phyloP scores from a whole-genome alignment of 345 rosid genomes.

The Euphorbia lathyris region DNA sequence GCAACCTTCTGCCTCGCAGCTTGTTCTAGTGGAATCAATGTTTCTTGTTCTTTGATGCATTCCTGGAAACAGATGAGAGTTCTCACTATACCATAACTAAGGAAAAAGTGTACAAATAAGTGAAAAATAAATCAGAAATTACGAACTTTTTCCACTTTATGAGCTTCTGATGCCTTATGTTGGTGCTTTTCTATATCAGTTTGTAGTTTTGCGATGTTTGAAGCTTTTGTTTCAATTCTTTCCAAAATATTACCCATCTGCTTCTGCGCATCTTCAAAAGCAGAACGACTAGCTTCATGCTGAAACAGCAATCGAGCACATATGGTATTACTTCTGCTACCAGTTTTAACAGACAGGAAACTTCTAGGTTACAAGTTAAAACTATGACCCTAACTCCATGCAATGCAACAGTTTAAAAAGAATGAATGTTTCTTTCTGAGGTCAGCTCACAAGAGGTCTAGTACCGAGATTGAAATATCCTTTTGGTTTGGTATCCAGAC shows the following conservation, averaged over 20 bases:
- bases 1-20: slow-evolving; percentile 87
- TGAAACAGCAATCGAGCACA: slow-evolving; percentile 34
- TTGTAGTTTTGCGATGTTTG: slow-evolving; percentile 40
- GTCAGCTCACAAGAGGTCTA: neutral
- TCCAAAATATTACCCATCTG: slow-evolving; percentile 59
- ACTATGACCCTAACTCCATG: neutral
- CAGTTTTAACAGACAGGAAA: neutral
- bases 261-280: slow-evolving; percentile 75
- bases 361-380: neutral
- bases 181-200: slow-evolving; percentile 57
- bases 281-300: slow-evolving; percentile 78
- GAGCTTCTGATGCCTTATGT: slow-evolving; percentile 66
- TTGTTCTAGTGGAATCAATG: slow-evolving; percentile 77
- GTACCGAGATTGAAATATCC: neutral
- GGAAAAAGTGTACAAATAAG: neutral
- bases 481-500: neutral
- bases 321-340: no score
- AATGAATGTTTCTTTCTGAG: no score
- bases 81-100: slow-evolving; percentile 13
- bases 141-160: slow-evolving; percentile 64
- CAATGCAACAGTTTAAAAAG: neutral
- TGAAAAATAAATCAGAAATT: slow-evolving; percentile 21
- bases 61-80: slow-evolving; percentile 47
- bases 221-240: slow-evolving; percentile 48
- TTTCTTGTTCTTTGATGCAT: slow-evolving; percentile 76